phyloP scores from a whole-genome alignment of 2,329 filamentous ascomycete genomes.

The Cladophialophora chaetospira region DNA sequence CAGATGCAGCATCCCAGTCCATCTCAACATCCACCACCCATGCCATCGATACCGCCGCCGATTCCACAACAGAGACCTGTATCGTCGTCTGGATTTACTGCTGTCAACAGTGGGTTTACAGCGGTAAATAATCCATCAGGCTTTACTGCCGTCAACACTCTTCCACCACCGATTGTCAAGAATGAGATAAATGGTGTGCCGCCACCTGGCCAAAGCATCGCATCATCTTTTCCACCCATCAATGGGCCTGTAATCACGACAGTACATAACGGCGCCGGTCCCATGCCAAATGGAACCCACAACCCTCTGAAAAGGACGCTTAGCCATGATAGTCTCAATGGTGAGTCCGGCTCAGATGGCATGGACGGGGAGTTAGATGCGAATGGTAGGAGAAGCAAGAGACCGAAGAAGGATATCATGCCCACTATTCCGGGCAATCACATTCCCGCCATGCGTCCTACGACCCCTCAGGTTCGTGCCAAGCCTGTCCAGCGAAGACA shows the following conservation, averaged over 20 bases:
- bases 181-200: slow-evolving; percentile 54
- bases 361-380: slow-evolving; percentile 60
- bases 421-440: slow-evolving; percentile 94
- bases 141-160: slow-evolving; percentile 47
- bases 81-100: slow-evolving; percentile 62
- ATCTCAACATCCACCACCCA: slow-evolving; percentile 38
- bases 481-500: slow-evolving; percentile 59
- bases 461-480: slow-evolving; percentile 60
- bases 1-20: slow-evolving; percentile 15
- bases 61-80: slow-evolving; percentile 44
- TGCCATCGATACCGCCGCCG: slow-evolving; percentile 35
- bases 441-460: slow-evolving; percentile 87
- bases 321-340: slow-evolving; percentile 56
- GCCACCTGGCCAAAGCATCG: slow-evolving; percentile 62
- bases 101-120: slow-evolving; percentile 69
- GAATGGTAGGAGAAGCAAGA: slow-evolving; percentile 81
- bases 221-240: slow-evolving; percentile 55
- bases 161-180: slow-evolving; percentile 44
- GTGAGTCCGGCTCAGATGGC: slow-evolving; percentile 42
- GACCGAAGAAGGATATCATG: slow-evolving; percentile 74
- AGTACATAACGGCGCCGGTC: slow-evolving; percentile 12
- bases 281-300: slow-evolving; percentile 23
- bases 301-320: slow-evolving; percentile 76
- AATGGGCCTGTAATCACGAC: slow-evolving; percentile 47
- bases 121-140: slow-evolving; percentile 58